A percentile compares a stretch with the other conserved stretches of the same genome.
phyloP scores from a whole-genome alignment of 2,329 filamentous ascomycete genomes.

The Alternaria panax region DNA sequence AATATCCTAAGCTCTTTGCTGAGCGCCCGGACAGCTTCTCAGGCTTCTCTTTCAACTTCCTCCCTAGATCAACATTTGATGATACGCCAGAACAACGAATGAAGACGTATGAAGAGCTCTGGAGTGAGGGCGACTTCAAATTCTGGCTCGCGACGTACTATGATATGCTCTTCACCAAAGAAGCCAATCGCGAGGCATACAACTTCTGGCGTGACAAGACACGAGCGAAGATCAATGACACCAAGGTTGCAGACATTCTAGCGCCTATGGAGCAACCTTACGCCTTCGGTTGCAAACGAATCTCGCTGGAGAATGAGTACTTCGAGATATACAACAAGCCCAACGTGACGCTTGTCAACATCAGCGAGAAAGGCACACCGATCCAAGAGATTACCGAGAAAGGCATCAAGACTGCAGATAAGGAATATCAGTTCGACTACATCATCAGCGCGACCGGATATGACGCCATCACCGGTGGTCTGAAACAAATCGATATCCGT shows the following conservation, averaged over 20 bases:
- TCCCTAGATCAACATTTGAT: constrained; percentile 28
- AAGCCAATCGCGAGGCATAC: constrained; percentile 53
- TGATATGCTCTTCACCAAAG: constrained; percentile 46
- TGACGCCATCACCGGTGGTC: constrained; percentile 50
- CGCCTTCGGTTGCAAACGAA: constrained; percentile 34
- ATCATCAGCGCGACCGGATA: constrained; percentile 59
- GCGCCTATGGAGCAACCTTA: constrained; percentile 47
- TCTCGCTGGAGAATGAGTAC: constrained; percentile 41
- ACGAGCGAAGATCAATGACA: constrained; percentile 45
- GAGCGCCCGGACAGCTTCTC: constrained; percentile 17
- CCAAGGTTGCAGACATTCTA: constrained; percentile 49
- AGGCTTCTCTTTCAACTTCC: constrained; percentile 32
- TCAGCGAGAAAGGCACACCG: constrained; percentile 37
- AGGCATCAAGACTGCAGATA: constrained; percentile 57
- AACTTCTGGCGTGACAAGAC: constrained; percentile 55
- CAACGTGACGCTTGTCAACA: constrained; percentile 60
- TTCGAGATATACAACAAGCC: constrained; percentile 50
- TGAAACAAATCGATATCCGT: constrained; percentile 47
- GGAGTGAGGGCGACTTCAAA: constrained; percentile 29
- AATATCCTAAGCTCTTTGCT: constrained; percentile 31
- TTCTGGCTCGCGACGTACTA: constrained; percentile 42
- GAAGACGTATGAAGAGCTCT: constrained; percentile 28
- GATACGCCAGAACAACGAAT: constrained; percentile 25
- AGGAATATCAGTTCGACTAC: constrained; percentile 60
- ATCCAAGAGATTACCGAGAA: constrained; percentile 58